Evolutionary conservation across 305 asterid species (phyloP).

Genomic region (Lippia alba): DNA sequence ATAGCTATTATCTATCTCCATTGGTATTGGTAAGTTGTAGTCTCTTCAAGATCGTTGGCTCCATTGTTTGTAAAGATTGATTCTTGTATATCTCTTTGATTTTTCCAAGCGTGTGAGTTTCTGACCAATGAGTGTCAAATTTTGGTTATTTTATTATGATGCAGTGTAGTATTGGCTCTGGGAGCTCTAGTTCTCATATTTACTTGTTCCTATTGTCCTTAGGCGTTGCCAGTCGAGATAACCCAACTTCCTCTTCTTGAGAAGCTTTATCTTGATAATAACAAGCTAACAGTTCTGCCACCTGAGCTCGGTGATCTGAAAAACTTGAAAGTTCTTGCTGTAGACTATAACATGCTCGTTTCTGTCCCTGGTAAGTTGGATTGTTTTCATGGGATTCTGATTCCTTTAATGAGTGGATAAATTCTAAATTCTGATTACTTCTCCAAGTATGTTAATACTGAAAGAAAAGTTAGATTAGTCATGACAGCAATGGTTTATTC

Average conservation of each 20-base stretch:
- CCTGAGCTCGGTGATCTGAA: conserved; percentile 94
- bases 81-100: conserved; percentile 3
- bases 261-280: conserved; percentile 91
- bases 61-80: conserved; percentile 9
- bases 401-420: conserved; percentile 22
- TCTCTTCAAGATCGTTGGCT: conserved; percentile 1
- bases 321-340: conserved; percentile 90
- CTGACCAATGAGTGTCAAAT: conserved; percentile 7
- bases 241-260: conserved; percentile 90
- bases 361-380: conserved; percentile 89
- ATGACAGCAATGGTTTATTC: background rate
- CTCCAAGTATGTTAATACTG: conserved; percentile 10
- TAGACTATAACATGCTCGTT: conserved; percentile 84
- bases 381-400: conserved; percentile 21
- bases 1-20: too few relatives aligned
- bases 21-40: background rate
- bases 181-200: conserved; percentile 37
- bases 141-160: conserved; percentile 27
- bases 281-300: conserved; percentile 87
- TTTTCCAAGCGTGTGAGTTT: background rate
- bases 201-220: conserved; percentile 36
- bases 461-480: too few relatives aligned
- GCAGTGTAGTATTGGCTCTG: conserved; percentile 18
- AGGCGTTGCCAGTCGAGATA: conserved; percentile 93
- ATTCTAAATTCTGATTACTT: background rate